Conservation (phyloP, 2,329 filamentous ascomycete genomes). For the Exophiala oligosperma region DNA sequence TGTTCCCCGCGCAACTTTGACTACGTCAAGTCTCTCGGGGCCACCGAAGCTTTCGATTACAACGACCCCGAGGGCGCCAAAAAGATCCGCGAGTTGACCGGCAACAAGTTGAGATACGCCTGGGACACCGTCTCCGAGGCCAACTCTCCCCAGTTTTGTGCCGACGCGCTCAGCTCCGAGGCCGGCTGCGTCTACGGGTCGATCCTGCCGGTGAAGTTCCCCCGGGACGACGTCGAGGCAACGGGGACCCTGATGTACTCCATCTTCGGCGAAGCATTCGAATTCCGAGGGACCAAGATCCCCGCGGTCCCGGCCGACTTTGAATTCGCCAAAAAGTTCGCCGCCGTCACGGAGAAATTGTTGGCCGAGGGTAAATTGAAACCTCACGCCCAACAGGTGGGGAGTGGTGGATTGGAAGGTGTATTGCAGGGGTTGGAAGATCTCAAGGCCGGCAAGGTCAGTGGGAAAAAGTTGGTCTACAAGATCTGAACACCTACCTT, state of each 20-base stretch:
- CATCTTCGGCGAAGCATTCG: slow-evolving; percentile 36
- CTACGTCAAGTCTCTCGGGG: slow-evolving; percentile 47
- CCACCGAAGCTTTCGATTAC: slow-evolving; percentile 49
- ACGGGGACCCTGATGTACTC: slow-evolving; percentile 37
- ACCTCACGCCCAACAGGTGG: slow-evolving; percentile 44
- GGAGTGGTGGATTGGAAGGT: slow-evolving; percentile 45
- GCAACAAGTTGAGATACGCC: slow-evolving; percentile 39
- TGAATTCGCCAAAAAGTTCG: slow-evolving; percentile 44
- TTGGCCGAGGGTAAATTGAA: slow-evolving; percentile 46
- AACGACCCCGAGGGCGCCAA: slow-evolving; percentile 35
- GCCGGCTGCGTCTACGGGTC: slow-evolving; percentile 34
- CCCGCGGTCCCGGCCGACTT: slow-evolving; percentile 38
- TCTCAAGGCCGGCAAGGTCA: slow-evolving; percentile 48
- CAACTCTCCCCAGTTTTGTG: slow-evolving; percentile 34
- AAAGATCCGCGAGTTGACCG: slow-evolving; percentile 35
- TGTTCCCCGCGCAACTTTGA: slow-evolving; percentile 46
- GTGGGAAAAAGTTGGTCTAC: slow-evolving; percentile 52
- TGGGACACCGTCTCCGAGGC: slow-evolving; percentile 40
- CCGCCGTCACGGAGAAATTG: slow-evolving; percentile 39
- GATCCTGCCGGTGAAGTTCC: slow-evolving; percentile 30
- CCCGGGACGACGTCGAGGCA: slow-evolving; percentile 37
- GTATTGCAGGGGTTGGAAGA: slow-evolving; percentile 47
- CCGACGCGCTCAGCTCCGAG: slow-evolving; percentile 36
- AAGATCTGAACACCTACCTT: slow-evolving; percentile 27
- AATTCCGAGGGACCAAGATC: slow-evolving; percentile 9